Conservation (phyloP, 345 rosid genomes). For the Arabidopsis thaliana region TAIR10.1 NC_003074.8:17587501-17588000, state of each 20-base stretch:
- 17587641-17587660: background rate
- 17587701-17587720: background rate
- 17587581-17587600: slow-evolving; percentile 13
- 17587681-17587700: background rate
- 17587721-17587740: background rate
- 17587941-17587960: background rate
- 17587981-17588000: too few relatives aligned
- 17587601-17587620: slow-evolving; percentile 17
- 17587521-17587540: too few relatives aligned
- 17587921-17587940: background rate
- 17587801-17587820: slow-evolving; percentile 27
- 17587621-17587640: background rate
- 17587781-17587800: slow-evolving; percentile 43
- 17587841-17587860: slow-evolving; percentile 24
- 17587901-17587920: background rate
- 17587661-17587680: background rate
- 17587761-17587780: slow-evolving; percentile 40
- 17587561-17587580: slow-evolving; percentile 1
- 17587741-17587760: slow-evolving; percentile 36
- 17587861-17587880: slow-evolving; percentile 9
- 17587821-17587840: background rate
- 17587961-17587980: background rate
- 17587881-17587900: background rate
- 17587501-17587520: too few relatives aligned
- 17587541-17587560: background rate